A percentile compares a stretch with the other conserved stretches of the same genome.
These are phyloP conservation scores for Coleophoma eucalyptorum DNA, from an alignment of 2,329 filamentous ascomycete species.

Conservation along the genomic window DNA sequence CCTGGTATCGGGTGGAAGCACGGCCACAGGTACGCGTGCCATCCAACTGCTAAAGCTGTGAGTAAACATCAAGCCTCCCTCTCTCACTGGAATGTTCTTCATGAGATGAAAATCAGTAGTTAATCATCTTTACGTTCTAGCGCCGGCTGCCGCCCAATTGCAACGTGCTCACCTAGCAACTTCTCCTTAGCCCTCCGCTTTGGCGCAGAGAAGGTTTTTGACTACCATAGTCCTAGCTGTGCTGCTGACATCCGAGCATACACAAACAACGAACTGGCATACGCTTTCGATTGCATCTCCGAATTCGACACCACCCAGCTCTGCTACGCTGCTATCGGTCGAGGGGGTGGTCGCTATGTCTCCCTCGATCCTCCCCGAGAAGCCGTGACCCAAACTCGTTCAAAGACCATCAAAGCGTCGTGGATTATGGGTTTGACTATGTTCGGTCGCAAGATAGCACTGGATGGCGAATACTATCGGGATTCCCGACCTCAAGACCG, in stretches of 20 bases:
- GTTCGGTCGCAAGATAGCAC: slow-evolving; percentile 18
- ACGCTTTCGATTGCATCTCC: slow-evolving; percentile 35
- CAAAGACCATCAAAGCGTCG: slow-evolving; percentile 16
- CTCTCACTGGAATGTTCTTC: too few species aligned
- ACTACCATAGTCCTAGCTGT: slow-evolving; percentile 31
- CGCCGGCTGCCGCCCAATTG: slow-evolving; percentile 15
- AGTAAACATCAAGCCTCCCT: slow-evolving; percentile 2
- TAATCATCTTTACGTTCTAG: neutral
- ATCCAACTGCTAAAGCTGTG: slow-evolving; percentile 37
- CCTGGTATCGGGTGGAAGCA: slow-evolving; percentile 41
- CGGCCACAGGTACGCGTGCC: slow-evolving; percentile 37
- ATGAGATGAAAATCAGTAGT: too few species aligned
- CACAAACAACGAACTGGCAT: slow-evolving; percentile 32
- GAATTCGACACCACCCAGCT: slow-evolving; percentile 24
- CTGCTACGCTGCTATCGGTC: slow-evolving; percentile 34
- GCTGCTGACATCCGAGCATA: slow-evolving; percentile 30
- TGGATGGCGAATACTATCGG: slow-evolving; percentile 17
- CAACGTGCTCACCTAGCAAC: slow-evolving; percentile 33
- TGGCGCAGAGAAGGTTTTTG: slow-evolving; percentile 37
- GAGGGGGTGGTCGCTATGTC: slow-evolving; percentile 25
- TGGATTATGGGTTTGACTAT: slow-evolving; percentile 25
- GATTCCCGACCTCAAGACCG: slow-evolving; percentile 9
- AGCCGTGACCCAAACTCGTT: neutral
- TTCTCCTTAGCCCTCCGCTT: slow-evolving; percentile 31
- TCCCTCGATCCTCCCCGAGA: slow-evolving; percentile 9